Evolutionary conservation across 257 asterid genomes (phyloP), one percentile per base, ranked within the genome.

Genomic region (Ligustrum vulgare): DNA sequence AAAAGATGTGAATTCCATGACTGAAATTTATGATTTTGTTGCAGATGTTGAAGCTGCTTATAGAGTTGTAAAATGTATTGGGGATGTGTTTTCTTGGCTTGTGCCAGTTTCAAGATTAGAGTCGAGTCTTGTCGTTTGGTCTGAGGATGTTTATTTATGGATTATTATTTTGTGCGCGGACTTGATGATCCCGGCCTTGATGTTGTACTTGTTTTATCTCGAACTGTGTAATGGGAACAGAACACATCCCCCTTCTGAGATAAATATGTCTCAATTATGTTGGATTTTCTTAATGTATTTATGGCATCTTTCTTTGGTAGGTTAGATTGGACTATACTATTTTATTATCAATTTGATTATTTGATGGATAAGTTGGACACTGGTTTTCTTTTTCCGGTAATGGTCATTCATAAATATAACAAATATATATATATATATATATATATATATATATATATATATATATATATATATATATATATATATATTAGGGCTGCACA

Each of bases 31-130:
- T 60, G 67, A 11, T 60, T 60, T 6, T 60, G 67, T 60, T 60
- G 67, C 67, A 60, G 67, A 60, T 60, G 9, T 60, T 23, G 67
- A 25, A 25, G 67, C 67, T 60, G 67, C 18, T 60, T n/a, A 6
- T 18, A 51, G 62, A 51, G 25, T 51, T 25, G 8, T 60, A 23
- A 22, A 23, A 23, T 58, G 31, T 22, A 10, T 1, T 28, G 66
- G 66, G 66, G 66, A 58, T 58, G 66, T 8, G 62, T 18, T 51
- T 51, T 51, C 62, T 51, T 51, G 25, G 67, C 67, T 60, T 22
- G 15, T 8, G 25, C 34, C 7, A 60, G 34, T 60, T 60, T 60
- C 47, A 39, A 39, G 47, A 10, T 9, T 39, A 39, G 15, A 15
- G 13, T 39, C 47, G 67, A 60, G 67, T 60, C 67, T 60, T 60